Percentiles rank a stretch among this genome's conserved stretches.
phyloP scores from a whole-genome alignment of 805 yeast species.

The Saturnispora ahearnii region DNA sequence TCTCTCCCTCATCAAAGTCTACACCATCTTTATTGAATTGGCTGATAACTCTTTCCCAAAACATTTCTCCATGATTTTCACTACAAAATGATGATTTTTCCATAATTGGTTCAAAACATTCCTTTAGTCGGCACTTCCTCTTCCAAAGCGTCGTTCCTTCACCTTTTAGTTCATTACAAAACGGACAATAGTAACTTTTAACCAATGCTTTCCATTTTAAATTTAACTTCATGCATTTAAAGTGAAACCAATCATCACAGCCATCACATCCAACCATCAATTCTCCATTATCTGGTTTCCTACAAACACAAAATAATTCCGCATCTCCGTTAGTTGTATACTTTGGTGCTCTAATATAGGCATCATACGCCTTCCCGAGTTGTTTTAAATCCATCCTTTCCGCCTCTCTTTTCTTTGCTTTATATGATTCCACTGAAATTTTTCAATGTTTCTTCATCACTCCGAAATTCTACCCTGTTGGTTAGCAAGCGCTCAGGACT shows the following conservation, averaged over 20 bases:
- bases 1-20: conserved; percentile 9
- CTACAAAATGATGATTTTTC: conserved; percentile 61
- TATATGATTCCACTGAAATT: not conserved
- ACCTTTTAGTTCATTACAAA: conserved; percentile 45
- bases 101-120: conserved; percentile 49
- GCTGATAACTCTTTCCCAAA: conserved; percentile 27
- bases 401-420: not conserved
- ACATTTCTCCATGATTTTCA: conserved; percentile 56
- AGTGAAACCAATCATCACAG: conserved; percentile 94
- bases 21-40: conserved; percentile 12
- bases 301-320: conserved; percentile 68
- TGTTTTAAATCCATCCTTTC: conserved; percentile 9
- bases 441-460: not conserved
- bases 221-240: conserved; percentile 60
- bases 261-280: conserved; percentile 93
- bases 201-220: conserved; percentile 45
- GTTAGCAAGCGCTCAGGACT: not conserved
- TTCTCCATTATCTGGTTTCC: conserved; percentile 68
- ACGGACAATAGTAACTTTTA: conserved; percentile 60
- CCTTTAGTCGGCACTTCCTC: conserved; percentile 56
- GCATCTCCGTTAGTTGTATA: conserved; percentile 41
- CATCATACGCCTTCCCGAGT: conserved; percentile 24
- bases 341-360: conserved; percentile 27
- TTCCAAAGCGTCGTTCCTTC: conserved; percentile 58
- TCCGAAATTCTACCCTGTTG: not conserved